phyloP scores from a whole-genome alignment of 2,329 filamentous ascomycete genomes.

The Exophiala spinifera region DNA sequence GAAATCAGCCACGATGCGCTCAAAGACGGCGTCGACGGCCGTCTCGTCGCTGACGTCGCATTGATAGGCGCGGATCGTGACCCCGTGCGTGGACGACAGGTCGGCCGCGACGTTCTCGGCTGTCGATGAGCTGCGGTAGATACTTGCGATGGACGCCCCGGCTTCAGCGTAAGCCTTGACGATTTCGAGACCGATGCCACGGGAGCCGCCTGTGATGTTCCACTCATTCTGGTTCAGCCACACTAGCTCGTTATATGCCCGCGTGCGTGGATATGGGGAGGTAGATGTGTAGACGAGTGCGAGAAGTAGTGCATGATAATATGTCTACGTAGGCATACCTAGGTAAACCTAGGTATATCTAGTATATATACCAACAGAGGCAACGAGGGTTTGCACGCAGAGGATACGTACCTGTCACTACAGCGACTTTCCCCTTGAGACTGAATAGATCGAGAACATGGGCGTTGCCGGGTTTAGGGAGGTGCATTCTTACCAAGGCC shows the following conservation, averaged over 20 bases:
- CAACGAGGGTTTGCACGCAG: too few species aligned
- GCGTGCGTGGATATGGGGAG: too few species aligned
- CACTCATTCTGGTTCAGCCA: too few species aligned
- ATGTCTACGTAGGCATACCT: too few species aligned
- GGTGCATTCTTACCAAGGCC: not conserved
- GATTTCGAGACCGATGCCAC: conserved; percentile 40
- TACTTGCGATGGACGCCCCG: conserved; percentile 38
- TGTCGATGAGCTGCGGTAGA: conserved; percentile 33
- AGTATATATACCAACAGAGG: too few species aligned
- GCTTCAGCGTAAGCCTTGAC: conserved; percentile 39
- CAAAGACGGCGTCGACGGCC: conserved; percentile 29
- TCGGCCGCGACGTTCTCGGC: conserved; percentile 29
- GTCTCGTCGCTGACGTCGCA: conserved; percentile 33
- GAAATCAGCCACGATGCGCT: conserved; percentile 39
- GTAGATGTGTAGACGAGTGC: too few species aligned
- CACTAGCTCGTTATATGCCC: too few species aligned
- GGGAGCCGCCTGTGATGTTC: conserved; percentile 36
- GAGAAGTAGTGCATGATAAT: not conserved
- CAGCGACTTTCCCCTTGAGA: conserved; percentile 33
- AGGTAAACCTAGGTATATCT: too few species aligned
- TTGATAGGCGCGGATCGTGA: conserved; percentile 37
- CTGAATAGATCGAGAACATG: conserved; percentile 32
- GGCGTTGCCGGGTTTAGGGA: conserved; percentile 3
- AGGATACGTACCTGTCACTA: conserved; percentile 29
- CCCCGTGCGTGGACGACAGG: conserved; percentile 31